A percentile compares a stretch with the other conserved stretches of the same genome.
Conservation (phyloP, 163 green algal species). For the Prototheca wickerhamii region DNA sequence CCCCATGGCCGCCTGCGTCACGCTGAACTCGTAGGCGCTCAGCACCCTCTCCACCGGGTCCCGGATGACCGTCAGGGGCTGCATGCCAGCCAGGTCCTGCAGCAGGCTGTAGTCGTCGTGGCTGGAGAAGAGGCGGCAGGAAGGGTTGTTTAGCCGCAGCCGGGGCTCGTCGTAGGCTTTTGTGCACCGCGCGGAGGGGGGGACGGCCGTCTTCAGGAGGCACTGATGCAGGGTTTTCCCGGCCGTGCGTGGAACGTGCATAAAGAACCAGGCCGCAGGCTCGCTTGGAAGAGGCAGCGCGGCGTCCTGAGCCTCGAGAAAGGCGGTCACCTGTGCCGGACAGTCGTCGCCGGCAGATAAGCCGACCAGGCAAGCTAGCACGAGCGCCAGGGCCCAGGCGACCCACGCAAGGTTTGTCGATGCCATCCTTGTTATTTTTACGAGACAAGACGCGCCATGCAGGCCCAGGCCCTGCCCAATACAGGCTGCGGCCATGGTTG, state of each 20-base stretch:
- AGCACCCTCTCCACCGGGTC: constrained; percentile 82
- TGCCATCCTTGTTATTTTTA: too few relatives aligned
- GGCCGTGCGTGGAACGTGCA: constrained; percentile 88
- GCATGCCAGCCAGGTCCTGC: constrained; percentile 30
- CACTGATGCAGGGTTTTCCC: constrained; percentile 83
- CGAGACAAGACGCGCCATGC: too few relatives aligned
- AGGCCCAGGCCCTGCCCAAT: too few relatives aligned
- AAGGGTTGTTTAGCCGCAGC: constrained; percentile 47
- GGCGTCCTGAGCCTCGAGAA: too few relatives aligned
- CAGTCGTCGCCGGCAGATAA: too few relatives aligned
- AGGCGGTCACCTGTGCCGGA: too few relatives aligned
- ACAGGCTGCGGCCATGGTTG: too few relatives aligned
- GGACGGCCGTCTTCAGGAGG: constrained; percentile 67
- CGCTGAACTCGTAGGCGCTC: constrained; percentile 88
- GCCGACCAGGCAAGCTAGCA: too few relatives aligned
- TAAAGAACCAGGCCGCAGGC: too few relatives aligned
- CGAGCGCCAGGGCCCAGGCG: too few relatives aligned
- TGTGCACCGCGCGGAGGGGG: constrained; percentile 43
- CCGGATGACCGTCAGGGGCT: constrained; percentile 78
- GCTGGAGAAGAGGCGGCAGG: constrained; percentile 71
- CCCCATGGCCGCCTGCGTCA: constrained; percentile 59
- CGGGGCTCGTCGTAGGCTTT: constrained; percentile 78
- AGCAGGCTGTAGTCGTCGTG: constrained; percentile 91
- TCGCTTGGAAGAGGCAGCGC: too few relatives aligned
- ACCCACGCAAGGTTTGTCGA: too few relatives aligned